Conservation (phyloP, 2,329 filamentous ascomycete genomes). For the Aspergillus floridensis region DNA sequence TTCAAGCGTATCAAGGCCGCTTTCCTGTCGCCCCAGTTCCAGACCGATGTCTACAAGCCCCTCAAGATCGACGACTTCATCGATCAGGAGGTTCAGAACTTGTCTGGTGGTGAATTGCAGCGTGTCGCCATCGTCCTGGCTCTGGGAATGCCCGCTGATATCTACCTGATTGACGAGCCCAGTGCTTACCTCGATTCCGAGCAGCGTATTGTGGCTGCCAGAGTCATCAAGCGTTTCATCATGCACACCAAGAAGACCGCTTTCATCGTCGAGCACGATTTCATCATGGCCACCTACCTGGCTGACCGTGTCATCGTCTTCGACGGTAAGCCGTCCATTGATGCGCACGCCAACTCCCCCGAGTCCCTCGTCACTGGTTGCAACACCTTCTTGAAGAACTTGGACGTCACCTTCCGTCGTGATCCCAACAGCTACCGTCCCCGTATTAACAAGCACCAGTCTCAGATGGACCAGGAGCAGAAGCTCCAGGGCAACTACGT, state of each 20-base stretch:
- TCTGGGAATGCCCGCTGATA: slow-evolving; percentile 93
- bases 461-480: slow-evolving; percentile 96
- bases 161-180: slow-evolving; percentile 97
- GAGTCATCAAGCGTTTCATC: slow-evolving; percentile 99
- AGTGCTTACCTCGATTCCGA: slow-evolving; percentile 97
- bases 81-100: slow-evolving; percentile 97
- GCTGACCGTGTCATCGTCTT: slow-evolving; percentile 98
- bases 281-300: slow-evolving; percentile 86
- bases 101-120: slow-evolving; percentile 98
- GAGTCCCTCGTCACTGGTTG: slow-evolving; percentile 93
- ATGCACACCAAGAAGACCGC: slow-evolving; percentile 99
- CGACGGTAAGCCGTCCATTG: slow-evolving; percentile 85
- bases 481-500: slow-evolving; percentile 90
- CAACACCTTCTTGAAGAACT: slow-evolving; percentile 93
- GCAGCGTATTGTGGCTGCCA: slow-evolving; percentile 94
- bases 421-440: slow-evolving; percentile 95
- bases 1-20: slow-evolving; percentile 99
- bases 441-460: slow-evolving; percentile 96
- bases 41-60: slow-evolving; percentile 99
- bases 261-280: slow-evolving; percentile 99
- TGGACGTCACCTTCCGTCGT: slow-evolving; percentile 97
- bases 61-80: slow-evolving; percentile 98
- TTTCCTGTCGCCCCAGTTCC: slow-evolving; percentile 96
- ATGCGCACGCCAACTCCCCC: slow-evolving; percentile 82
- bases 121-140: slow-evolving; percentile 96